A percentile compares a stretch with the other conserved stretches of the same genome.
phyloP scores from a whole-genome alignment of 768 basidiomycete species.

The Suillus subluteus region DNA sequence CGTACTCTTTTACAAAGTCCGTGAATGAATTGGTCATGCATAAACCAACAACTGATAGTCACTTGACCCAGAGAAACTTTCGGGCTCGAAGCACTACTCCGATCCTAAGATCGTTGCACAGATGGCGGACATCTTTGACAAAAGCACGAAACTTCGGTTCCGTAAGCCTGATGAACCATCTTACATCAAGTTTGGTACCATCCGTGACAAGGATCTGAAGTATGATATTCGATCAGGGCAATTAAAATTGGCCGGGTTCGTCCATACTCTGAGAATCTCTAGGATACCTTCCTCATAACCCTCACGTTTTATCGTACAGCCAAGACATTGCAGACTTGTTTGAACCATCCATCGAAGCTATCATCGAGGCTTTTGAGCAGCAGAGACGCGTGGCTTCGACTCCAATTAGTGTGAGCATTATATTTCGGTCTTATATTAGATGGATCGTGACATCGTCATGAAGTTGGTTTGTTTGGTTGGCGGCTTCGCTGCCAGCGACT shows the following conservation, averaged over 20 bases:
- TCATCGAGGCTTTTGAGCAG: constrained; percentile 36
- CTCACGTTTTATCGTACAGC: constrained; percentile 20
- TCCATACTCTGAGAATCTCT: no score
- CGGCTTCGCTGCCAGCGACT: constrained; percentile 53
- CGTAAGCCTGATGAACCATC: constrained; percentile 36
- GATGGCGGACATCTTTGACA: constrained; percentile 41
- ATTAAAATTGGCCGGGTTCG: constrained; percentile 41
- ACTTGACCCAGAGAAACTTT: constrained; percentile 28
- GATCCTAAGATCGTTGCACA: constrained; percentile 32
- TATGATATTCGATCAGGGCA: constrained; percentile 41
- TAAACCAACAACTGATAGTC: not conserved
- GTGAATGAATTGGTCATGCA: not conserved
- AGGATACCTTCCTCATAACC: not conserved
- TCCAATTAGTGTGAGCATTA: constrained; percentile 31
- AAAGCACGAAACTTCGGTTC: constrained; percentile 43
- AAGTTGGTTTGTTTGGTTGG: constrained; percentile 53
- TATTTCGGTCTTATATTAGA: not conserved
- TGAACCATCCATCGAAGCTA: constrained; percentile 43
- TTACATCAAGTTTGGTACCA: constrained; percentile 44
- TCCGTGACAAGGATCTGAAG: constrained; percentile 36
- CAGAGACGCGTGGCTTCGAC: constrained; percentile 26
- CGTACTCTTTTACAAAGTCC: constrained; percentile 32
- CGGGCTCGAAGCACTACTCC: constrained; percentile 29
- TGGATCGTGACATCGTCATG: not conserved
- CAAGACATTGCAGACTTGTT: constrained; percentile 43